Evolutionary conservation across 2,329 filamentous ascomycete species (phyloP).

Genomic region (Volutella citrinella): DNA sequence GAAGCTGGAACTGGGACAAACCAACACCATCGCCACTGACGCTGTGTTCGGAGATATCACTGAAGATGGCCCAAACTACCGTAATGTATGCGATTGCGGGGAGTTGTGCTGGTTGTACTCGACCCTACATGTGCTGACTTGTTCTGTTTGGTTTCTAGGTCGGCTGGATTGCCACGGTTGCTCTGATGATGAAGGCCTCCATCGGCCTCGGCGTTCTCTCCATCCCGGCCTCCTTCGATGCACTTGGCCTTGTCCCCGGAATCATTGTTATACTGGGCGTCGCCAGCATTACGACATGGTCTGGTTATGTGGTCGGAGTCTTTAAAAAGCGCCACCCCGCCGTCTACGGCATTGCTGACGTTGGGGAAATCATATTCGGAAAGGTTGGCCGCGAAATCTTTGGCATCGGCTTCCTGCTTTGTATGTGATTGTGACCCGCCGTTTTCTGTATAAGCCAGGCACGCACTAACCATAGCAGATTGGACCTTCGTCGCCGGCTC

Average conservation of each 20-base stretch:
- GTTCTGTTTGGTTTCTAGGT: conserved; percentile 29
- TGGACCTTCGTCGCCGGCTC: conserved; percentile 33
- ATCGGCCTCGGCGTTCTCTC: conserved; percentile 47
- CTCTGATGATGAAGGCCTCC: conserved; percentile 44
- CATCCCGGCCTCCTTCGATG: conserved; percentile 43
- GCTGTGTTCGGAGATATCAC: conserved; percentile 22
- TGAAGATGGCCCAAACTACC: conserved; percentile 26
- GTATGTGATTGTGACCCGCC: conserved; percentile 25
- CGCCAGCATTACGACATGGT: conserved; percentile 45
- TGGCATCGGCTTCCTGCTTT: conserved; percentile 31
- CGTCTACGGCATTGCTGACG: conserved; percentile 52
- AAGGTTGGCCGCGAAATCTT: conserved; percentile 40
- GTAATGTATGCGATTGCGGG: conserved; percentile 21
- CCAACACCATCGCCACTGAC: too few relatives aligned
- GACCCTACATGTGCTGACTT: conserved; percentile 2
- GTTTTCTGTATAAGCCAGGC: not conserved
- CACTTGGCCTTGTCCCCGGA: conserved; percentile 46
- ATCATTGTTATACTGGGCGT: conserved; percentile 40
- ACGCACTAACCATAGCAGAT: conserved; percentile 12
- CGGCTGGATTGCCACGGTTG: conserved; percentile 40
- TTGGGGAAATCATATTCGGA: conserved; percentile 45
- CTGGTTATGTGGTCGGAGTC: conserved; percentile 44
- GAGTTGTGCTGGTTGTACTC: too few relatives aligned
- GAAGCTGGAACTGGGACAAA: too few relatives aligned
- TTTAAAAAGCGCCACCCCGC: conserved; percentile 49